Evolutionary conservation across 2,329 filamentous ascomycete genomes (phyloP).

Genomic region (Colletotrichum destructivum): DNA sequence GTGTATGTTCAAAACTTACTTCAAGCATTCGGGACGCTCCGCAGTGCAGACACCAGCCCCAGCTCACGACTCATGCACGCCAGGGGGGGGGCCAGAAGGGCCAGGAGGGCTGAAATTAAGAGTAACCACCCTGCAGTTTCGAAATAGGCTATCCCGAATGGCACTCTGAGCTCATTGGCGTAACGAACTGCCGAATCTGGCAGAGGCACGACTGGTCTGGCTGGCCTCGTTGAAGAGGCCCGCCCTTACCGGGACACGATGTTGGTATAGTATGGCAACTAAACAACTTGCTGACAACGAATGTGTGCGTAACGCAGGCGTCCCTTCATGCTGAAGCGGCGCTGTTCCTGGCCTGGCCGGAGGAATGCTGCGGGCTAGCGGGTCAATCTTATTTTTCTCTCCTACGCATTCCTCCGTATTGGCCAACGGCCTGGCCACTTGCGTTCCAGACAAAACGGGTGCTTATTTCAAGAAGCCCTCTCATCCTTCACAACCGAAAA

Average conservation of each 20-base stretch:
- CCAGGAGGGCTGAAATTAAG: constrained; percentile 5
- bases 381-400: not conserved
- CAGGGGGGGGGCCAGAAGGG: not conserved
- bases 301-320: too few species aligned
- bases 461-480: not conserved
- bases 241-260: too few species aligned
- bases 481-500: too few species aligned
- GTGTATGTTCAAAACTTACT: not conserved
- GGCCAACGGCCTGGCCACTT: not conserved
- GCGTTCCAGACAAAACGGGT: not conserved
- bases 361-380: not conserved
- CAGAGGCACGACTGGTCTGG: not conserved
- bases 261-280: not conserved
- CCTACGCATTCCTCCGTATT: not conserved
- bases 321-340: too few species aligned
- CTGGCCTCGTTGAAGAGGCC: too few species aligned
- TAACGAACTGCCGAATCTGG: not conserved
- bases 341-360: not conserved
- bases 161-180: not conserved
- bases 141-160: constrained; percentile 26
- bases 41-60: not conserved
- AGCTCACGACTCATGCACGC: constrained; percentile 30
- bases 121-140: constrained; percentile 6
- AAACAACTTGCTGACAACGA: not conserved
- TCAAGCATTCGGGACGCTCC: constrained; percentile 18